These are phyloP conservation scores for Epichloe aotearoae DNA, from an alignment of 2,329 filamentous ascomycete genomes.

Conservation along the genomic window DNA sequence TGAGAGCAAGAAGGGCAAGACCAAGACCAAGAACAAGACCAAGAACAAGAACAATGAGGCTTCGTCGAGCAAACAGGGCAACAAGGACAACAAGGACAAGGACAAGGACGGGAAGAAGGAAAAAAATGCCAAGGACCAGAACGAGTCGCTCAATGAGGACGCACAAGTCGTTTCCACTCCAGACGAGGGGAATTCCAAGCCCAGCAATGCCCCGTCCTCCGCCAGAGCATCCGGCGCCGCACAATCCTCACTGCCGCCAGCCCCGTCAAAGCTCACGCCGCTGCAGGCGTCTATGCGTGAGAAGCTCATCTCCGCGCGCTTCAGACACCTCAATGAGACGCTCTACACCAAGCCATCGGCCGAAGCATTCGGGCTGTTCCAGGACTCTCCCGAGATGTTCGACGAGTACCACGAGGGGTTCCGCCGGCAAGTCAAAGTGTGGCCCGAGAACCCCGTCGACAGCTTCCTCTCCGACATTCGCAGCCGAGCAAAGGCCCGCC, in stretches of 20 bases:
- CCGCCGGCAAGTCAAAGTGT: conserved; percentile 84
- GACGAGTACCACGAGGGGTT: conserved; percentile 94
- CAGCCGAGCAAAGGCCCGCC: conserved; percentile 44
- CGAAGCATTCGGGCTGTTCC: conserved; percentile 73
- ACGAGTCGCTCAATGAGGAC: conserved; percentile 10
- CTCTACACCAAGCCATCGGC: conserved; percentile 85
- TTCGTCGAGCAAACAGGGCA: conserved; percentile 16
- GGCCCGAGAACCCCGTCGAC: conserved; percentile 94
- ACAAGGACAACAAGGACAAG: conserved; percentile 20
- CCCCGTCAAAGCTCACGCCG: conserved; percentile 61
- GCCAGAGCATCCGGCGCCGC: conserved; percentile 8
- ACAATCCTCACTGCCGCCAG: conserved; percentile 25
- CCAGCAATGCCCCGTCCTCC: conserved; percentile 3
- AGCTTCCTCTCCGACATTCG: conserved; percentile 64
- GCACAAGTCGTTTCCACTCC: conserved; percentile 6
- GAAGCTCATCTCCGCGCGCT: conserved; percentile 88
- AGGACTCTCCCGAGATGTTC: conserved; percentile 82
- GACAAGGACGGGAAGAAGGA: conserved; percentile 23
- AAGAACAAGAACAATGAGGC: neutral
- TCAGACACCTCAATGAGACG: conserved; percentile 93
- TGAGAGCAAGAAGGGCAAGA: neutral
- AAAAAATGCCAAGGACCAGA: conserved; percentile 13
- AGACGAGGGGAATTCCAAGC: conserved; percentile 5
- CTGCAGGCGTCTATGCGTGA: conserved; percentile 89
- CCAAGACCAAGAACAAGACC: neutral